phyloP scores from a whole-genome alignment of 257 asterid species.

The Petunia secreta region DNA sequence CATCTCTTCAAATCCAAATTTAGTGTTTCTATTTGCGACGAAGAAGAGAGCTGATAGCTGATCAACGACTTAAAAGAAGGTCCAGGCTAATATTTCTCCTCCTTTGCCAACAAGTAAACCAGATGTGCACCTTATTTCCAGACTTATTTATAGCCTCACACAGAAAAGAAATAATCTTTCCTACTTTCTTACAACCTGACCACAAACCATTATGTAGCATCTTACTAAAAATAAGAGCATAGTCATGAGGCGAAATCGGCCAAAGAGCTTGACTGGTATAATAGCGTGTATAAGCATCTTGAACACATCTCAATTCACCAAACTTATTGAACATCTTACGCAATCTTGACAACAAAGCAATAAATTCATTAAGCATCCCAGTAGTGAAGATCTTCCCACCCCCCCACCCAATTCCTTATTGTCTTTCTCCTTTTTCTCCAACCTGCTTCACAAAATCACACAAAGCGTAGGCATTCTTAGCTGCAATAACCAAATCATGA shows the following conservation, averaged over 20 bases:
- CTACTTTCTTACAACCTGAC: conserved; percentile 59
- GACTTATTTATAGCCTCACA: conserved; percentile 60
- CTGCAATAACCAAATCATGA: conserved; percentile 14
- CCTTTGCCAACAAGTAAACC: conserved; percentile 67
- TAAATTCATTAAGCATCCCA: conserved; percentile 51
- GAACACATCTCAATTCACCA: conserved; percentile 64
- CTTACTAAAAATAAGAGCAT: conserved; percentile 66
- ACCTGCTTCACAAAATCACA: conserved; percentile 70
- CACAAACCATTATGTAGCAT: conserved; percentile 56
- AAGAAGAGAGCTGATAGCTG: conserved; percentile 52
- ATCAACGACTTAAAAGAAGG: conserved; percentile 46
- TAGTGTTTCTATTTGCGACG: conserved; percentile 41
- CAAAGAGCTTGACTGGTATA: conserved; percentile 69
- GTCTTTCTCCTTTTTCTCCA: conserved; percentile 52
- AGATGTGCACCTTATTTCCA: conserved; percentile 60
- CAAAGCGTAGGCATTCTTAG: conserved; percentile 53
- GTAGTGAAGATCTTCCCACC: conserved; percentile 41
- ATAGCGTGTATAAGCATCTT: conserved; percentile 62
- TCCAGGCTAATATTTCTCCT: conserved; percentile 46
- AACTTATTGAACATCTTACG: conserved; percentile 75
- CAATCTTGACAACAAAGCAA: conserved; percentile 56
- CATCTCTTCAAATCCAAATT: conserved; percentile 57
- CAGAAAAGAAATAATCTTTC: conserved; percentile 61
- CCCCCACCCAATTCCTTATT: too few relatives aligned
- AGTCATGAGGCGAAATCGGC: conserved; percentile 52